Conservation (phyloP, 495 filamentous ascomycete species). For the Podospora didyma region DNA sequence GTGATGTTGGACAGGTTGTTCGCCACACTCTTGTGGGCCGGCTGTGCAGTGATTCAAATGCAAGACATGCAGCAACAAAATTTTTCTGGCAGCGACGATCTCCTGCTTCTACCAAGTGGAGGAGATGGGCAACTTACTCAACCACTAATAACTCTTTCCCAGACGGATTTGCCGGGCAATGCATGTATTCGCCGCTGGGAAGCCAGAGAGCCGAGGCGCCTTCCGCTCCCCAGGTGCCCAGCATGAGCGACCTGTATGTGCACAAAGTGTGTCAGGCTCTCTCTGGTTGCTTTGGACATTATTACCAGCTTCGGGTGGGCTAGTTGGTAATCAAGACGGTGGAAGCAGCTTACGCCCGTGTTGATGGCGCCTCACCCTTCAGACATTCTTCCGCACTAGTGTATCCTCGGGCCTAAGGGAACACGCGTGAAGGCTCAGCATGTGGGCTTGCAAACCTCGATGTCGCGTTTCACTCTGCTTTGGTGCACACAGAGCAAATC, state of each 20-base stretch:
- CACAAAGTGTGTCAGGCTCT: conserved; percentile 1
- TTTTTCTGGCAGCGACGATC: not conserved
- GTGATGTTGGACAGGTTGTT: not conserved
- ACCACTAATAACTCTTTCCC: conserved; percentile 42
- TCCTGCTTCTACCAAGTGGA: not conserved
- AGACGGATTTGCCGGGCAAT: conserved; percentile 43
- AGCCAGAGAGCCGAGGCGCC: conserved; percentile 52
- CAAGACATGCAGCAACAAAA: not conserved
- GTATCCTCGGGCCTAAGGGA: conserved; percentile 34
- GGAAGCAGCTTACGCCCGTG: conserved; percentile 25
- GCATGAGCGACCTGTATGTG: conserved; percentile 48
- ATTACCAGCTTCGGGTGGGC: not conserved
- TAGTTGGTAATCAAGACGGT: not conserved
- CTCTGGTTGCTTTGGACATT: not conserved
- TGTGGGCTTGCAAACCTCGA: not conserved
- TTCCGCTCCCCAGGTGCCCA: conserved; percentile 65
- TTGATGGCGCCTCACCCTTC: conserved; percentile 22
- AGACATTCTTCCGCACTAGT: conserved; percentile 30
- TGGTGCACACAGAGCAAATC: too few species aligned
- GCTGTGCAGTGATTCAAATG: too few species aligned
- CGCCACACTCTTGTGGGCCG: not conserved
- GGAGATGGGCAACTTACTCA: conserved; percentile 50
- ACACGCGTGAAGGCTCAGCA: not conserved
- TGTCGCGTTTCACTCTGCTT: too few species aligned
- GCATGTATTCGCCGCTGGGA: conserved; percentile 31